Percentiles rank a stretch among this genome's conserved stretches.
phyloP scores from a whole-genome alignment of 2,329 filamentous ascomycete species.

The Aspergillus pseudonomiae region DNA sequence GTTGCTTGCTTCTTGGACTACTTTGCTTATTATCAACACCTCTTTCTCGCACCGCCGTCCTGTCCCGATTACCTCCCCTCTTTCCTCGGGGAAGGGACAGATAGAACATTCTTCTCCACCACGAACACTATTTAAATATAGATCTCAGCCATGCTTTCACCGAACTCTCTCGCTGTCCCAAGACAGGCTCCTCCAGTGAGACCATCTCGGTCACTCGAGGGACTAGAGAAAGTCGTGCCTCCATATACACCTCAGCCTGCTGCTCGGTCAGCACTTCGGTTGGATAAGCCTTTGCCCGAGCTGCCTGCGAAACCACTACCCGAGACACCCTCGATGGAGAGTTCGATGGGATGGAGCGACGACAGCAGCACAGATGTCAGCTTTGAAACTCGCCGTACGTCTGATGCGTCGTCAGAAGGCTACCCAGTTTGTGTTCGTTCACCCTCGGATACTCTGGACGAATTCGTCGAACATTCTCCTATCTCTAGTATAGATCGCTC shows the following conservation, averaged over 20 bases:
- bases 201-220: conserved; percentile 40
- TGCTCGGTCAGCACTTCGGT: conserved; percentile 24
- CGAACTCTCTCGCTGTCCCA: conserved; percentile 21
- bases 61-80: not conserved
- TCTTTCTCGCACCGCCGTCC: not conserved
- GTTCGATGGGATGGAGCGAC: conserved; percentile 34
- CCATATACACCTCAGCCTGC: conserved; percentile 24
- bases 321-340: conserved; percentile 21
- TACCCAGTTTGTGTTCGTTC: conserved; percentile 38
- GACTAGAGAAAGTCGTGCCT: conserved; percentile 40
- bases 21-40: conserved; percentile 8
- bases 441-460: conserved; percentile 30
- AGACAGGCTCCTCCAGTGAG: conserved; percentile 37
- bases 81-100: not conserved
- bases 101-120: not conserved
- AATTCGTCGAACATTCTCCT: conserved; percentile 29
- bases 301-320: conserved; percentile 33
- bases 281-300: conserved; percentile 38
- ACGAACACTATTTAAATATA: not conserved
- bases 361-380: conserved; percentile 34
- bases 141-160: conserved; percentile 25
- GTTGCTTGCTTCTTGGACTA: not conserved
- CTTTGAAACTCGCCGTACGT: conserved; percentile 19
- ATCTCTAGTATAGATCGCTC: conserved; percentile 18
- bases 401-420: conserved; percentile 30